A percentile compares a stretch with the other conserved stretches of the same genome.
These are phyloP conservation scores for Suillus americanus DNA, from an alignment of 768 basidiomycete genomes.

Conservation along the genomic window DNA sequence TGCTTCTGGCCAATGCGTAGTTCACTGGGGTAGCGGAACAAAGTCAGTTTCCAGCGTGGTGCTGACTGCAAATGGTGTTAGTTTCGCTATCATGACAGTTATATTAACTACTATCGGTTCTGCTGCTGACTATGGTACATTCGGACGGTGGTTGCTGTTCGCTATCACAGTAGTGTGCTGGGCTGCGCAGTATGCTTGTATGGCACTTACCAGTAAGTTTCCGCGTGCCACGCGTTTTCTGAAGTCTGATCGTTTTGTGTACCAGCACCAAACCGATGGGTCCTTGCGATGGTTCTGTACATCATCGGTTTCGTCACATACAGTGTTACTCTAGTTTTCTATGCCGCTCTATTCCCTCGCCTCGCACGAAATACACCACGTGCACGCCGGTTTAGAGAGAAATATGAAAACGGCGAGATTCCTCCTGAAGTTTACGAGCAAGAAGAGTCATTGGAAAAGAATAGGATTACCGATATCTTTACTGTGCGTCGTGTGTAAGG, in stretches of 20 bases:
- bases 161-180: conserved; percentile 75
- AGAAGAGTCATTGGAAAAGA: conserved; percentile 82
- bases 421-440: conserved; percentile 60
- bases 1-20: conserved; percentile 71
- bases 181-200: conserved; percentile 77
- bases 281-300: conserved; percentile 70
- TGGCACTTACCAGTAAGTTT: conserved; percentile 65
- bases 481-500: conserved; percentile 46
- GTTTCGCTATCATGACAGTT: conserved; percentile 77
- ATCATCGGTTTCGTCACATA: conserved; percentile 80
- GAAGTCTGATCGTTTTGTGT: not conserved
- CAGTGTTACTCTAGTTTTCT: conserved; percentile 81
- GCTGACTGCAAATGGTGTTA: conserved; percentile 72
- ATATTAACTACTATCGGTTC: conserved; percentile 78
- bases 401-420: conserved; percentile 60
- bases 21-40: conserved; percentile 74
- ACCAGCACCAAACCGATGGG: conserved; percentile 67
- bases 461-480: conserved; percentile 80
- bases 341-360: conserved; percentile 75
- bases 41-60: conserved; percentile 76
- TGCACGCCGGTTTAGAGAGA: conserved; percentile 52
- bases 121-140: conserved; percentile 38
- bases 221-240: not conserved
- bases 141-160: conserved; percentile 77
- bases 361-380: conserved; percentile 76